phyloP scores from a whole-genome alignment of 257 asterid genomes.

The Solanum neorickii region DNA sequence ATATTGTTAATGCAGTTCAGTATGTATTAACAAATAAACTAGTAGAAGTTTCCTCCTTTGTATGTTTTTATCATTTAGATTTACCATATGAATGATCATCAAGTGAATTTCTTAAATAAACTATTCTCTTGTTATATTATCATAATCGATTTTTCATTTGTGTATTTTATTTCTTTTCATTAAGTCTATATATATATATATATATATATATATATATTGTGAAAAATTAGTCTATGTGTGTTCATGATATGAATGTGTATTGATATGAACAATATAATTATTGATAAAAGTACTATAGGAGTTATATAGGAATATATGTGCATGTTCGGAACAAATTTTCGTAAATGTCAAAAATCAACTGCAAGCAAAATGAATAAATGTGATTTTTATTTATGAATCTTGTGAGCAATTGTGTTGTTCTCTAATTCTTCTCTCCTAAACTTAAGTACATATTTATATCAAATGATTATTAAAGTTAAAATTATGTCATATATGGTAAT shows the following conservation, averaged over 20 bases:
- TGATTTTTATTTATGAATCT: background rate
- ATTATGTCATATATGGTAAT: background rate
- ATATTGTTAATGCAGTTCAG: background rate
- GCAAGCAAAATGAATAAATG: background rate
- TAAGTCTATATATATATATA: no score
- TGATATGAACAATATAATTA: background rate
- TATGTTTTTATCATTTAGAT: background rate
- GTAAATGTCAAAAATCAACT: background rate
- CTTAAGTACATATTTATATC: background rate
- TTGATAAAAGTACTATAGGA: background rate
- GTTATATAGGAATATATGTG: background rate
- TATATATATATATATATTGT: no score
- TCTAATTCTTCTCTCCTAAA: background rate
- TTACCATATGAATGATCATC: background rate
- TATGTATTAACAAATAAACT: background rate
- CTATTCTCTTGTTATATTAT: no score
- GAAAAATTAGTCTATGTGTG: background rate
- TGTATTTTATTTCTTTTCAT: background rate
- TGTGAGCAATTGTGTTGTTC: background rate
- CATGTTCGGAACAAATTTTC: background rate
- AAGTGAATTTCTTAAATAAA: background rate
- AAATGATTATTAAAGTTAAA: background rate
- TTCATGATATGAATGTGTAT: background rate
- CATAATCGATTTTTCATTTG: no score
- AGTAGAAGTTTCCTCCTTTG: background rate